These are phyloP conservation scores for Nemania serpens DNA, from an alignment of 2,329 filamentous ascomycete genomes.

Conservation along the genomic window DNA sequence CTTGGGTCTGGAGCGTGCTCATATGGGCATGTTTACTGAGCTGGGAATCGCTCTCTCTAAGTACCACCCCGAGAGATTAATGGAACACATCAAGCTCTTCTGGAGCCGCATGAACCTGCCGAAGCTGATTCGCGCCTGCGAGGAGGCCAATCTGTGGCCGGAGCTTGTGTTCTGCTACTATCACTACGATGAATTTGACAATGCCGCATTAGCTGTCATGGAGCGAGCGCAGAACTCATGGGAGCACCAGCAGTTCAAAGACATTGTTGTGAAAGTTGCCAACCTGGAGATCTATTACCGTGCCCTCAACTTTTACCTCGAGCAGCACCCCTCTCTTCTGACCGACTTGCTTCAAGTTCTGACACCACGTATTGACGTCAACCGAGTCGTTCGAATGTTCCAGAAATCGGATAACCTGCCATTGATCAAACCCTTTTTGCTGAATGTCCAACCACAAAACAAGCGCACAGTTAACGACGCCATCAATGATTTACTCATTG, in stretches of 20 bases:
- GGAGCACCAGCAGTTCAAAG: conserved; percentile 99
- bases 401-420: conserved; percentile 98
- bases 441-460: conserved; percentile 96
- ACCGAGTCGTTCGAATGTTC: conserved; percentile 99
- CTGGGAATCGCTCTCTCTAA: conserved; percentile 90
- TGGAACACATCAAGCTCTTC: conserved; percentile 99
- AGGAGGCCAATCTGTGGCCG: conserved; percentile 95
- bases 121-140: conserved; percentile 91
- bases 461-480: conserved; percentile 98
- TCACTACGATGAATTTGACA: conserved; percentile 98
- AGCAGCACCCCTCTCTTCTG: conserved; percentile 92
- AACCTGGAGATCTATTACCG: conserved; percentile 99
- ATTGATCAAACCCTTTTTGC: conserved; percentile 96
- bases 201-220: conserved; percentile 96
- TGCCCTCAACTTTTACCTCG: conserved; percentile 93
- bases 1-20: conserved; percentile 85
- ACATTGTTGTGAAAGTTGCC: conserved; percentile 95
- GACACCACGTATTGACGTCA: conserved; percentile 94
- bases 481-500: conserved; percentile 95
- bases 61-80: conserved; percentile 92
- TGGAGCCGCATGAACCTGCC: conserved; percentile 98
- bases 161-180: conserved; percentile 98
- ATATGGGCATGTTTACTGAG: conserved; percentile 97
- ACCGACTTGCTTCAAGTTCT: conserved; percentile 94
- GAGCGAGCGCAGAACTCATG: conserved; percentile 96